These are phyloP conservation scores for Leonotis leonurus DNA, from an alignment of 257 asterid genomes.

Conservation along the genomic window DNA sequence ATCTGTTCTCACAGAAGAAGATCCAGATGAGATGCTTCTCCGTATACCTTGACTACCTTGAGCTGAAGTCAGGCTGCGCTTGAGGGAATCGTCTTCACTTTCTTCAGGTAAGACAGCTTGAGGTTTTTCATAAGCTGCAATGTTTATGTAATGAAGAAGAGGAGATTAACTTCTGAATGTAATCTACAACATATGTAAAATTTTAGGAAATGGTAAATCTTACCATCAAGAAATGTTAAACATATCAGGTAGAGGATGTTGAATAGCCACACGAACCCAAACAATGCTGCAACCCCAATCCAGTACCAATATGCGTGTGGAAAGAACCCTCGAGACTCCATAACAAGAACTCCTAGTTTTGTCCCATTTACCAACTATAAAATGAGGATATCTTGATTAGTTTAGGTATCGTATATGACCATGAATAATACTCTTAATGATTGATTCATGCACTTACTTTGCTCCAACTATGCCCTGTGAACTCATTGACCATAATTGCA, in stretches of 20 bases:
- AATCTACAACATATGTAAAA: background rate
- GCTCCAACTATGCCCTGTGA: slow-evolving; percentile 55
- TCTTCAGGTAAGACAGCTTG: slow-evolving; percentile 46
- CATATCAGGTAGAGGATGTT: slow-evolving; percentile 31
- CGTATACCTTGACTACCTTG: slow-evolving; percentile 1
- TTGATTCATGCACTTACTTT: slow-evolving; percentile 28
- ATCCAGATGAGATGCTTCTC: slow-evolving; percentile 24
- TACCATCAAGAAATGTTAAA: slow-evolving; percentile 39
- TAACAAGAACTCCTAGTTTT: slow-evolving; percentile 36
- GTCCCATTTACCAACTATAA: slow-evolving; percentile 38
- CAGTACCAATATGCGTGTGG: slow-evolving; percentile 61
- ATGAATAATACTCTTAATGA: background rate
- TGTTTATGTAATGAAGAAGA: background rate
- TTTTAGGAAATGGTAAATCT: slow-evolving; percentile 11
- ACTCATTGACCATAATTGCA: slow-evolving; percentile 58
- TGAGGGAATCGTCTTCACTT: slow-evolving; percentile 11
- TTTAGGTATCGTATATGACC: background rate
- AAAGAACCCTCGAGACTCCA: slow-evolving; percentile 43
- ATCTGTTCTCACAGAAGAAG: slow-evolving; percentile 24
- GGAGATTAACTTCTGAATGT: background rate
- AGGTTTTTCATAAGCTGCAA: slow-evolving; percentile 49
- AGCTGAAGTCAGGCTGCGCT: background rate
- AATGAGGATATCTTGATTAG: background rate
- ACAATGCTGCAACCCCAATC: slow-evolving; percentile 44
- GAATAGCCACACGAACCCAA: slow-evolving; percentile 39